Conservation (phyloP, 805 yeast species). For the Clavispora phyllophila region DNA sequence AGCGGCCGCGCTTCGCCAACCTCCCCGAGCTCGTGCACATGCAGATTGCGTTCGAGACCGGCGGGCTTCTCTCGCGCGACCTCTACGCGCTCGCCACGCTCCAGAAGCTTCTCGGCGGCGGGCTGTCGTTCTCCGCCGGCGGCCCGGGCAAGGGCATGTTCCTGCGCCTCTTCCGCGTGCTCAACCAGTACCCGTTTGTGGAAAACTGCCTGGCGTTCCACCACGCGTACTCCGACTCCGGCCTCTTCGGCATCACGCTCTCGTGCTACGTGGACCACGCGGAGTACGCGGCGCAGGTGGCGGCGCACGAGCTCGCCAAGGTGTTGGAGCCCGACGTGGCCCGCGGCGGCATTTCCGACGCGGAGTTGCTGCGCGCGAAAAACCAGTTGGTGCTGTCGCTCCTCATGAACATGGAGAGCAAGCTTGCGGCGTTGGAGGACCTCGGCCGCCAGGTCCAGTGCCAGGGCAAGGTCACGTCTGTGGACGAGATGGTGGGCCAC, state of each 20-base stretch:
- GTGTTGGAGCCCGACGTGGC: slow-evolving; percentile 27
- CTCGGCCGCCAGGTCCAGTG: slow-evolving; percentile 91
- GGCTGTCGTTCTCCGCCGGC: slow-evolving; percentile 96
- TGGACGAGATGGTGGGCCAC: slow-evolving; percentile 73
- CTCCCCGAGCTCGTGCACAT: slow-evolving; percentile 79
- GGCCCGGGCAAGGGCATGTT: slow-evolving; percentile 99
- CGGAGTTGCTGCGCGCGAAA: slow-evolving; percentile 84
- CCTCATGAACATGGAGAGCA: slow-evolving; percentile 89
- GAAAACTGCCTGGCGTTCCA: slow-evolving; percentile 86
- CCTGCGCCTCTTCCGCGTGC: slow-evolving; percentile 82
- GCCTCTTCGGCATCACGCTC: slow-evolving; percentile 83
- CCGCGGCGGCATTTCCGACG: slow-evolving; percentile 57
- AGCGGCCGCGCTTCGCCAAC: slow-evolving; percentile 37
- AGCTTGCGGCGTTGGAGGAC: slow-evolving; percentile 91
- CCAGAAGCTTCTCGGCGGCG: slow-evolving; percentile 91
- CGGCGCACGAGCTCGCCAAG: slow-evolving; percentile 43
- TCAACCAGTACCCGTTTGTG: slow-evolving; percentile 86
- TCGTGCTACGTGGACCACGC: slow-evolving; percentile 86
- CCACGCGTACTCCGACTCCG: slow-evolving; percentile 86
- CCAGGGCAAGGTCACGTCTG: slow-evolving; percentile 68
- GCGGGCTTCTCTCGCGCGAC: slow-evolving; percentile 77
- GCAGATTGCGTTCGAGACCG: slow-evolving; percentile 84
- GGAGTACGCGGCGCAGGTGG: slow-evolving; percentile 72
- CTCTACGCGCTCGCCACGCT: slow-evolving; percentile 86
- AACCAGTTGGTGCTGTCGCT: slow-evolving; percentile 84